Conservation (phyloP, 2,329 filamentous ascomycete species). For the Periconia macrospinosa region DNA sequence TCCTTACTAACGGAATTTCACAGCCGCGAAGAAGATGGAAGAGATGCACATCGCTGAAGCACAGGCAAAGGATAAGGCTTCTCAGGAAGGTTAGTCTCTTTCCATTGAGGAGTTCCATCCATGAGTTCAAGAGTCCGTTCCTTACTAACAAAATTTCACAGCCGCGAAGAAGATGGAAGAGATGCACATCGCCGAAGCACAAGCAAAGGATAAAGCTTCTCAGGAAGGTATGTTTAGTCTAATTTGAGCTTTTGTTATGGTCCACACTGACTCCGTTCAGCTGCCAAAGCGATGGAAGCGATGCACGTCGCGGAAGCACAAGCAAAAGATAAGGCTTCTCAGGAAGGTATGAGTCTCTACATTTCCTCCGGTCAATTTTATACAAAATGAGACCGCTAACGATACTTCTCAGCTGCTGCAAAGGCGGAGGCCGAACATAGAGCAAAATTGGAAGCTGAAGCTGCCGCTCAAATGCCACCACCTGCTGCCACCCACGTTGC, state of each 20-base stretch:
- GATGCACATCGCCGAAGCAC: conserved; percentile 13
- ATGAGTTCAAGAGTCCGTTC: background rate
- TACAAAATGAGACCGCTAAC: background rate
- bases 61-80: conserved; percentile 7
- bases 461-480: background rate
- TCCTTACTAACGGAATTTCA: background rate
- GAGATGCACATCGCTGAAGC: conserved; percentile 15
- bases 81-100: background rate
- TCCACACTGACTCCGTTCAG: background rate
- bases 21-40: conserved; percentile 6
- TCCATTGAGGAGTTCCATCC: too few species aligned
- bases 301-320: conserved; percentile 10
- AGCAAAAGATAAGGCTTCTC: conserved; percentile 7
- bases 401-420: conserved; percentile 5
- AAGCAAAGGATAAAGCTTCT: conserved; percentile 10
- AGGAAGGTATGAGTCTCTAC: conserved; percentile 8
- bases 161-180: conserved; percentile 9
- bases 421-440: too few species aligned
- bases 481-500: background rate
- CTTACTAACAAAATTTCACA: background rate
- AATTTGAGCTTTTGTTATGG: background rate
- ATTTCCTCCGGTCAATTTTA: background rate
- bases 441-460: too few species aligned
- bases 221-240: conserved; percentile 6
- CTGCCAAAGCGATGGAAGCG: conserved; percentile 12